Evolutionary conservation across 2,329 filamentous ascomycete species (phyloP), one percentile per base, ranked within the genome.

Genomic region (Myriosclerotinia curreyana): DNA sequence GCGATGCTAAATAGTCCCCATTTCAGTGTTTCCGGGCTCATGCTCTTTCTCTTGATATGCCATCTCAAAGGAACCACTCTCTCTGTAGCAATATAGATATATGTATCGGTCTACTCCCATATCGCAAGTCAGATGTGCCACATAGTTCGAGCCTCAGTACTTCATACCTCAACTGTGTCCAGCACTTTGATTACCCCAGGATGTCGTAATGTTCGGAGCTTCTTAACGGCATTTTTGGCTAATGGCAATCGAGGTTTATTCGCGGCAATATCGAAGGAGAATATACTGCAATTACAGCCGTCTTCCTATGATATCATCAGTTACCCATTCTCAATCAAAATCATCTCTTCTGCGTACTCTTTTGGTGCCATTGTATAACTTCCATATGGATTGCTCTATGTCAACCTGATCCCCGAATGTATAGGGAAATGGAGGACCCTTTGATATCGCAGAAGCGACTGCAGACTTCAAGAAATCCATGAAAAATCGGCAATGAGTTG

Each of bases 381-480:
- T 91, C 93, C 95, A 99, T 72, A 98, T 93, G 34, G 94, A 96
- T 74, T 95, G 87, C 75, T 96, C 91, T 61, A 95, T 82, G 75
- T 98, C 94, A 66, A 98, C 90, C 75, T 89, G 86, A 77, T 99
- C 95, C 72, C 93, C 94, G 75, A 98, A 95, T 55, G 85, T 88
- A 76, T 96, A 98, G 5, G 92, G 92, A 74, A 97, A 96, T 7
- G 93, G 88, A 61, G 93, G 92, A 2, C 94, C 93, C 76, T 96
- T 95, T 53, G 95, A 91, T 73, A 99, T 98, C 71, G 93, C 94
- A 67, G 95, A 98, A 53, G 93, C 94, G 75, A 98, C 92, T 60
- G 95, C 95, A 67, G 93, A 98, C 79, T 98, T 98, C 75, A 99
- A 85, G 74, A 98, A 98, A 77, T 99, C 93, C 95, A 99, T 99